Percentiles rank a stretch among this genome's conserved stretches.
Evolutionary conservation across 352 stramenopile species (phyloP).

Genomic region (Globisporangium lucens): DNA sequence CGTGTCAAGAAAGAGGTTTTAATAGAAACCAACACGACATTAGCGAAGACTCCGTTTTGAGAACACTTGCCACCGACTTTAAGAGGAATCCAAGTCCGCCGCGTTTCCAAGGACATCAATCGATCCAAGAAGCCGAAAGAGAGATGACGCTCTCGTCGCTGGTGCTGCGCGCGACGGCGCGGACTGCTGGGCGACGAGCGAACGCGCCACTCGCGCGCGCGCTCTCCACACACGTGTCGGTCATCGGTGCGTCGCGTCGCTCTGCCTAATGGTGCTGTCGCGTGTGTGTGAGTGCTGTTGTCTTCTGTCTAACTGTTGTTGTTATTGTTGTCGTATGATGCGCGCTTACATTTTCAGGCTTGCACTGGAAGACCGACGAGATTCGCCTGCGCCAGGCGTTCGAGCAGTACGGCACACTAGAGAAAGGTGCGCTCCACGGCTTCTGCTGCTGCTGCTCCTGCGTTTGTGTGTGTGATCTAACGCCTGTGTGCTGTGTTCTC

Average conservation of each 20-base stretch:
- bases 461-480: neutral
- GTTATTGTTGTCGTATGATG: neutral
- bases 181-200: neutral
- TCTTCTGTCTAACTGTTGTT: conserved; percentile 1
- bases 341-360: conserved; percentile 25
- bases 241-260: conserved; percentile 36
- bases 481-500: neutral
- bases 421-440: conserved; percentile 30
- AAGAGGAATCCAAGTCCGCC: too few species aligned
- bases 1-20: too few species aligned
- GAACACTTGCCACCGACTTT: too few species aligned
- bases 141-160: neutral
- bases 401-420: conserved; percentile 42
- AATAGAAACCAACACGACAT: too few species aligned
- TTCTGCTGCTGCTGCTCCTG: neutral
- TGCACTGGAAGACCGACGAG: conserved; percentile 85
- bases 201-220: neutral
- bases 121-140: neutral
- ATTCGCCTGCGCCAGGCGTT: conserved; percentile 62
- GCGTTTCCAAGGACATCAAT: too few species aligned
- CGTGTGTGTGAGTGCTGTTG: conserved; percentile 8
- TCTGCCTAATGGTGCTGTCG: neutral
- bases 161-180: neutral
- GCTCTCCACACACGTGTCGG: conserved; percentile 51
- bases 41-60: too few species aligned